A percentile compares a stretch with the other conserved stretches of the same genome.
Evolutionary conservation across 2,329 filamentous ascomycete species (phyloP).

Genomic region (Alternaria incomplexa): DNA sequence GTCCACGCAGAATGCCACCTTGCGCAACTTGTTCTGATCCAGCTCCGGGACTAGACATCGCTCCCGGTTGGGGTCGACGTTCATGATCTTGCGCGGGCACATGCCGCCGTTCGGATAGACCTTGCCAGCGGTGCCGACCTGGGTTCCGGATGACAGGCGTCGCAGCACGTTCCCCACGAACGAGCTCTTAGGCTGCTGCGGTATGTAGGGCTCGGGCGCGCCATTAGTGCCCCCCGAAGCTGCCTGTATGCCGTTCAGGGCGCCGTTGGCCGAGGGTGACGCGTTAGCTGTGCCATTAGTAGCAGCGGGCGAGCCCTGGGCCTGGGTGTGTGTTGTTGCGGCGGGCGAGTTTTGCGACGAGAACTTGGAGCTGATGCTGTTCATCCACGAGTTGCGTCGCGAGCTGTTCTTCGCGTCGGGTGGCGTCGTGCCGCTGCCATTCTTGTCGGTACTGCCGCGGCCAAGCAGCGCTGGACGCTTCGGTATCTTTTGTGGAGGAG

Average conservation of each 20-base stretch:
- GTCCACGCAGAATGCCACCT: constrained; percentile 95
- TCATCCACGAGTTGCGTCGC: constrained; percentile 86
- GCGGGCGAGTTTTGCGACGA: constrained; percentile 61
- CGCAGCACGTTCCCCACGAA: constrained; percentile 83
- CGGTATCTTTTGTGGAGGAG: constrained; percentile 33
- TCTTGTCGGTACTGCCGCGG: constrained; percentile 50
- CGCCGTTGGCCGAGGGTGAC: constrained; percentile 54
- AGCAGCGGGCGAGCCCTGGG: constrained; percentile 44
- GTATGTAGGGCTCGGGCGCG: constrained; percentile 67
- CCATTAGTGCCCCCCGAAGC: constrained; percentile 35
- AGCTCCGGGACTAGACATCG: constrained; percentile 81
- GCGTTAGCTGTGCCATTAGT: constrained; percentile 57
- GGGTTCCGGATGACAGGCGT: constrained; percentile 71
- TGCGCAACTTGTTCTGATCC: constrained; percentile 77
- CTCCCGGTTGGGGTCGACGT: constrained; percentile 80
- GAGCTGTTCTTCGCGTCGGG: constrained; percentile 36
- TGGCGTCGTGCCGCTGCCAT: constrained; percentile 31
- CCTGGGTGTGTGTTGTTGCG: constrained; percentile 41
- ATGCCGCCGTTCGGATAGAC: constrained; percentile 68
- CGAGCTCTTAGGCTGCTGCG: constrained; percentile 76
- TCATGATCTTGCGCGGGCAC: constrained; percentile 81
- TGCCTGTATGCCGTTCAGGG: constrained; percentile 49
- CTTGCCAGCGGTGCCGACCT: constrained; percentile 56
- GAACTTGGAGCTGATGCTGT: constrained; percentile 91
- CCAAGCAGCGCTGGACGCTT: constrained; percentile 53